Base-by-base conservation (phyloP, 345 rosid species). In the Eucalyptus sp. region DNA sequence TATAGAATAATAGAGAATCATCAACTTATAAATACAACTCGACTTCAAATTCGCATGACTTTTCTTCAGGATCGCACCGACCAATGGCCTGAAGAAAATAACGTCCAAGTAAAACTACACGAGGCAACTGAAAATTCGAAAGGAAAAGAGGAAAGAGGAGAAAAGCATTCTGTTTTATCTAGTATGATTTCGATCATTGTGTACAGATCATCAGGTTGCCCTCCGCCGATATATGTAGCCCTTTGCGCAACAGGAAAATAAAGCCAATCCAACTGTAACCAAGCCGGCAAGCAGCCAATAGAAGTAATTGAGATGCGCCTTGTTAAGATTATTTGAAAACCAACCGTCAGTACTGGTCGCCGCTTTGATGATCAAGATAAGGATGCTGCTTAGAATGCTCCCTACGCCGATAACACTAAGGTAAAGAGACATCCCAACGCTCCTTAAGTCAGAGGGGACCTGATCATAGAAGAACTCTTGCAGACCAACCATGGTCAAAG, bases 381-480 rank as follows among this genome's bases (percentile, higher is more conserved):
- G 87, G 79, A 92, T 24, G 89, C 93, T 71, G 79, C 93, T 92
- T 13, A 90, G 33, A 9, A 90, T 90, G 90, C 87, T 56, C 60
- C 93, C 92, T 7, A 92, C 87, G 9, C 92, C 92, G 4, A 92
- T 22, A 17, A 92, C 86, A 56, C 93, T 92, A 81, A 89, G 43
- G 87, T 89, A 92, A 37, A 92, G 89, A 14, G 92, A 88, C 25
- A 90, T 88, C n/a, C 93, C 93, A 6, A 90, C 7, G 13, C 93
- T 90, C 76, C 89, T 90, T 44, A 90, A 64, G 8, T 92, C 93
- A 33, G 84, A 84, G 4, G 92, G 93, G 43, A 92, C 91, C 81
- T 92, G 92, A 89, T 89, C 91, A 37, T 90, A 92, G 87, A 92
- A 90, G 79, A 92, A 92, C 81, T 92, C 93, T 62, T 92, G 93